These are phyloP conservation scores for Chrysosphaeria jannelii DNA, from an alignment of 2,329 filamentous ascomycete genomes.

Conservation along the genomic window DNA sequence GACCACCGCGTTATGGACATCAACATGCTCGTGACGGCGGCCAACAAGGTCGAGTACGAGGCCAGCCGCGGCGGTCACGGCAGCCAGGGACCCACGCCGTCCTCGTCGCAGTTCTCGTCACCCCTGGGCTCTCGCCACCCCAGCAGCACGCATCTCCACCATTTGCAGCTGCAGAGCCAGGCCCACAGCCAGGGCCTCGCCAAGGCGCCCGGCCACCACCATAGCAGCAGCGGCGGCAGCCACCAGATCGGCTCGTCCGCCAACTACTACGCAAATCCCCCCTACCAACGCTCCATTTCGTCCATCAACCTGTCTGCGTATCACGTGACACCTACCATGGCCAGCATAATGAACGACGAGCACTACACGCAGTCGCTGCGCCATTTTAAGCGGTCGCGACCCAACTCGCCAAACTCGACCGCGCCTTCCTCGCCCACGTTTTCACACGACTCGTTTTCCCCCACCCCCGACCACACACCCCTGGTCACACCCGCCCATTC, in stretches of 20 bases:
- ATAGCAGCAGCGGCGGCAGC: conserved; percentile 1
- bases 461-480: conserved; percentile 95
- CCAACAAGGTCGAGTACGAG: conserved; percentile 31
- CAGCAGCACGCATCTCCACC: neutral
- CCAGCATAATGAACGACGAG: conserved; percentile 46
- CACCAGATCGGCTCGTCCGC: no score
- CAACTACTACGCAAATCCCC: no score
- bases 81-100: conserved; percentile 11
- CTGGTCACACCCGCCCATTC: conserved; percentile 88
- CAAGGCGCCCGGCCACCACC: conserved; percentile 11
- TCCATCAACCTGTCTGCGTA: conserved; percentile 67
- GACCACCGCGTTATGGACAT: conserved; percentile 19
- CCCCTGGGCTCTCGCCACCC: conserved; percentile 10
- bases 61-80: no score
- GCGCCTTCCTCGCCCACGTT: conserved; percentile 90
- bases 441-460: conserved; percentile 82
- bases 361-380: conserved; percentile 39
- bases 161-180: conserved; percentile 6
- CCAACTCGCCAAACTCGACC: conserved; percentile 83
- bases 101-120: conserved; percentile 12
- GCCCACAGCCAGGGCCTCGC: conserved; percentile 13
- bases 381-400: conserved; percentile 62
- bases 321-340: conserved; percentile 81
- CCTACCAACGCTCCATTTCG: no score
- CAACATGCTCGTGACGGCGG: conserved; percentile 27